These are phyloP conservation scores for Raffaelea ambrosiae DNA, from an alignment of 2,329 filamentous ascomycete genomes.

Conservation along the genomic window DNA sequence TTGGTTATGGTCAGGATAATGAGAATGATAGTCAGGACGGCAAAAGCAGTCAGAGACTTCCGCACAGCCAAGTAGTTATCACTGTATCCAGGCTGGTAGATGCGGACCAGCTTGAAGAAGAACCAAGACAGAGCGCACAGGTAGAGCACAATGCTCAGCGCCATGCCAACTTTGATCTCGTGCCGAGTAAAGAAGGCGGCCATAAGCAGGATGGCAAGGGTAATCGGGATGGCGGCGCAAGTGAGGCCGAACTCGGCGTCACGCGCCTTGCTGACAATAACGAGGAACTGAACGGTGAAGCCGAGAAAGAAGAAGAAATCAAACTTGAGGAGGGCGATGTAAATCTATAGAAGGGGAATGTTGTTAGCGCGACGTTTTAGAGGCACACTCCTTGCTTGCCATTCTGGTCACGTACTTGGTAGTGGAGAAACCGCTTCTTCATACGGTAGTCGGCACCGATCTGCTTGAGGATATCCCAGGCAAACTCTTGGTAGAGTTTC, in stretches of 20 bases:
- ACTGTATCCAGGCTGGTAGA: slow-evolving; percentile 62
- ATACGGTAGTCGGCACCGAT: slow-evolving; percentile 95
- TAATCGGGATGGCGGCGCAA: slow-evolving; percentile 81
- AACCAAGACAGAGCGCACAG: slow-evolving; percentile 89
- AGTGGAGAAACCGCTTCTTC: slow-evolving; percentile 93
- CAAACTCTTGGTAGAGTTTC: slow-evolving; percentile 97
- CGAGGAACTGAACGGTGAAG: slow-evolving; percentile 95
- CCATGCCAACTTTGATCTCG: slow-evolving; percentile 74
- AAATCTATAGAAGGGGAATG: slow-evolving; percentile 54
- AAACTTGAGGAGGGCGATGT: slow-evolving; percentile 95
- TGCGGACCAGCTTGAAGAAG: slow-evolving; percentile 94
- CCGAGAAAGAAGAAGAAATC: slow-evolving; percentile 99
- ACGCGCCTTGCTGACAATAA: slow-evolving; percentile 67
- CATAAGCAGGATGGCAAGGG: slow-evolving; percentile 76
- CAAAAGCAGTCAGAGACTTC: slow-evolving; percentile 84
- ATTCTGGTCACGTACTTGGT: slow-evolving; percentile 58
- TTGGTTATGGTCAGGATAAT: slow-evolving; percentile 84
- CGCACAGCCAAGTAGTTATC: slow-evolving; percentile 67
- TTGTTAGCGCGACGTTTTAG: not conserved
- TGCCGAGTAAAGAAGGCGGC: slow-evolving; percentile 79
- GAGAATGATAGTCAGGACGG: slow-evolving; percentile 81
- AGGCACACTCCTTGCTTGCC: not conserved
- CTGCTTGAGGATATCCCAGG: slow-evolving; percentile 98
- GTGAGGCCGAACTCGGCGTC: slow-evolving; percentile 78
- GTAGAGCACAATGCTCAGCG: slow-evolving; percentile 72